Conservation (phyloP, 257 asterid genomes). For the Forsythia suspensa region DNA sequence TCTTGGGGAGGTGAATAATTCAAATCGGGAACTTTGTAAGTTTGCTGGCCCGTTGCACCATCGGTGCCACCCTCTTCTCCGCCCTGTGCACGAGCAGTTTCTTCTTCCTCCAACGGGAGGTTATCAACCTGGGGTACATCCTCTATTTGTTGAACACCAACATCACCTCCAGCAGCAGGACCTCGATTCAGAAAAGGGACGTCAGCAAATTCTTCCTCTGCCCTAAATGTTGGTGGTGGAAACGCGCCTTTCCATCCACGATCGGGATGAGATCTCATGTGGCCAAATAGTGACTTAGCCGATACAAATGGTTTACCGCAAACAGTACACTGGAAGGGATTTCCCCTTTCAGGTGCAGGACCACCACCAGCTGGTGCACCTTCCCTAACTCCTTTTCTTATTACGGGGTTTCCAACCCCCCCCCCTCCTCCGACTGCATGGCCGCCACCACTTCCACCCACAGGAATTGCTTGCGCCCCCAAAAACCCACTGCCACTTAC, state of each 20-base stretch:
- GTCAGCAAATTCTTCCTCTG: slow-evolving; percentile 38
- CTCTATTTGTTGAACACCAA: background rate
- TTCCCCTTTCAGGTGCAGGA: too few relatives aligned
- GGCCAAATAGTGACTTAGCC: slow-evolving; percentile 25
- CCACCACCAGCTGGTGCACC: background rate
- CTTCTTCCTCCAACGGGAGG: background rate
- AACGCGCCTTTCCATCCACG: slow-evolving; percentile 40
- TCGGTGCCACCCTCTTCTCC: background rate
- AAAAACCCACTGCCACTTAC: slow-evolving; percentile 4
- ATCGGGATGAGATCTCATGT: slow-evolving; percentile 39
- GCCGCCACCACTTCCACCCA: background rate
- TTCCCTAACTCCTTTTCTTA: slow-evolving; percentile 19
- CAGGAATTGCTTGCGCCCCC: background rate
- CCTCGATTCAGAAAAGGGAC: background rate
- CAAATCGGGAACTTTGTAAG: slow-evolving; percentile 17
- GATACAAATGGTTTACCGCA: slow-evolving; percentile 24
- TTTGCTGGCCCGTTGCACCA: background rate
- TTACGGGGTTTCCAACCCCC: slow-evolving; percentile 11
- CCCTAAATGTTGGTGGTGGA: slow-evolving; percentile 40
- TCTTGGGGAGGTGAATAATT: slow-evolving; percentile 24
- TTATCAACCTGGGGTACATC: background rate
- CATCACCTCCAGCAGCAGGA: background rate
- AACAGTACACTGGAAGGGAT: slow-evolving; percentile 6
- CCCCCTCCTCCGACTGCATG: background rate
- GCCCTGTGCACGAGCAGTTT: background rate